Percentiles rank a stretch among this genome's conserved stretches.
phyloP scores from a whole-genome alignment of 108 stramenopile genomes.

The Skeletonema tropicum region DNA sequence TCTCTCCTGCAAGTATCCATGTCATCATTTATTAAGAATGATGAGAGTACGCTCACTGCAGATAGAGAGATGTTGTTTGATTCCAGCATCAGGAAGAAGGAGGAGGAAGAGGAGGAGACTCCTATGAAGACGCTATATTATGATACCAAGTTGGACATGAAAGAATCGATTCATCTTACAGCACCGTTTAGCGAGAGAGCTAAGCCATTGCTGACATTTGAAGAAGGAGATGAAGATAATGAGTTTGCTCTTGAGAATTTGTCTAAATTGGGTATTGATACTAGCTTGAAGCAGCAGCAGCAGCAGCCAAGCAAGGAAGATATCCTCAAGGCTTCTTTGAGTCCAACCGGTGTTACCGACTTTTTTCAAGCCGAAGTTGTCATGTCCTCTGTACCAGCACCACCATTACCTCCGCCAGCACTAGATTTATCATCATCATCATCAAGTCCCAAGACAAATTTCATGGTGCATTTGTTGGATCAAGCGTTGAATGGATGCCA shows the following conservation, averaged over 20 bases:
- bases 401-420: background rate
- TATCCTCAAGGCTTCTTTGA: background rate
- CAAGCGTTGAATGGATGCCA: background rate
- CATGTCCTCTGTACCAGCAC: background rate
- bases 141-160: background rate
- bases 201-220: background rate
- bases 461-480: background rate
- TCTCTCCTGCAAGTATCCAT: background rate
- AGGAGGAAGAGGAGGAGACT: background rate
- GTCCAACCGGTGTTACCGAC: background rate
- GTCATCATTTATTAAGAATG: background rate
- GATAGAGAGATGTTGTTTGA: background rate
- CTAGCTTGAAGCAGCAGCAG: background rate
- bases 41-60: background rate
- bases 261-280: background rate
- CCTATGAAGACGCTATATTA: background rate
- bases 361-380: background rate
- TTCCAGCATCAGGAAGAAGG: background rate
- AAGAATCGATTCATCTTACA: background rate
- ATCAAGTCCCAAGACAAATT: background rate
- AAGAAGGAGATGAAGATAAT: background rate
- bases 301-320: background rate
- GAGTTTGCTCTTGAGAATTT: background rate
- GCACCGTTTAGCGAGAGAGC: background rate
- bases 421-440: background rate